Percentiles rank a stretch among this genome's conserved stretches.
phyloP scores from a whole-genome alignment of 768 basidiomycete species.

The Kwoniella botswanensis region DNA sequence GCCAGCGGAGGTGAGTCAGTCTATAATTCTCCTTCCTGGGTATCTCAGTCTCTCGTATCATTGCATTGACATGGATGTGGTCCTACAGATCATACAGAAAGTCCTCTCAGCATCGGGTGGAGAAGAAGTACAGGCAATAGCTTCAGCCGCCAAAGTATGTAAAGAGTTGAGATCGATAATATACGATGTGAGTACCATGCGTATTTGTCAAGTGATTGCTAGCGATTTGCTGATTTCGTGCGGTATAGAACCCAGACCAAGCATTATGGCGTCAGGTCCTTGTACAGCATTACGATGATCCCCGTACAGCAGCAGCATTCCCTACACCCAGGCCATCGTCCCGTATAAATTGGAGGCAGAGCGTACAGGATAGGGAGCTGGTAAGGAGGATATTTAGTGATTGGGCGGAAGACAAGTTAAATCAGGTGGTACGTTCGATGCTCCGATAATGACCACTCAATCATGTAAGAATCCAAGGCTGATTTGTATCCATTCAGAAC shows the following conservation, averaged over 20 bases:
- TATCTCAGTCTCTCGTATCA: no score
- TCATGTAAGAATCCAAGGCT: no score
- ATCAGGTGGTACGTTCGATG: conserved; percentile 34
- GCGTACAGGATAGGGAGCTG: conserved; percentile 42
- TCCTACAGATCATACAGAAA: conserved; percentile 45
- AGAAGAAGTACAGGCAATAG: conserved; percentile 27
- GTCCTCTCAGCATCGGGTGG: conserved; percentile 40
- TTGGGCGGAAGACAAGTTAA: conserved; percentile 29
- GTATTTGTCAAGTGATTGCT: background rate
- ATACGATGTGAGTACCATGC: conserved; percentile 44
- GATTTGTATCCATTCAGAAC: conserved; percentile 1
- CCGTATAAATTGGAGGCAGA: conserved; percentile 41
- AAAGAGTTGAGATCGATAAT: conserved; percentile 43
- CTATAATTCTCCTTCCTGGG: no score
- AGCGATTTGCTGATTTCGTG: background rate
- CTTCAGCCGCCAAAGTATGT: conserved; percentile 44
- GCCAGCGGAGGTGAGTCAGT: conserved; percentile 37
- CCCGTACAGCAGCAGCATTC: conserved; percentile 28
- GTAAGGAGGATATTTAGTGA: conserved; percentile 40
- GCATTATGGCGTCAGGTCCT: conserved; percentile 52
- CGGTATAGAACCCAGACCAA: conserved; percentile 42
- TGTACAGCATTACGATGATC: conserved; percentile 48
- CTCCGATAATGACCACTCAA: background rate
- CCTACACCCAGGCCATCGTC: background rate
- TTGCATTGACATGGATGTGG: no score